Conservation (phyloP, 371 early-diverging fungal genomes). For the Apophysomyces variabilis region DNA sequence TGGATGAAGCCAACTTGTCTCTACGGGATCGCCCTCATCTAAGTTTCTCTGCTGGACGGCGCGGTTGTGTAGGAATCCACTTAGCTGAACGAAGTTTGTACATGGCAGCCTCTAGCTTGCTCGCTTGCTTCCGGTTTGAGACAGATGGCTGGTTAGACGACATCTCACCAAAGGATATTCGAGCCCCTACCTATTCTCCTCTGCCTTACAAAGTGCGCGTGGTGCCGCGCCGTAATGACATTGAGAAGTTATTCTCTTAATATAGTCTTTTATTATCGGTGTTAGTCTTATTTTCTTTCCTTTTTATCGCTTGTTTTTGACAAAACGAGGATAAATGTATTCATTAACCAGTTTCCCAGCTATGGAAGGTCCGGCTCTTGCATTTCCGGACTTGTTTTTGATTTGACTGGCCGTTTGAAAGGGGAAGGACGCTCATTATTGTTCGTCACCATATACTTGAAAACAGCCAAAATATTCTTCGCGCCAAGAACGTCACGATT, state of each 20-base stretch:
- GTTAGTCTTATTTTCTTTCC: neutral
- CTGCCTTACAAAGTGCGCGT: conserved; percentile 31
- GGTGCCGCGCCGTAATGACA: conserved; percentile 32
- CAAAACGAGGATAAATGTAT: neutral
- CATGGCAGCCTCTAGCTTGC: conserved; percentile 37
- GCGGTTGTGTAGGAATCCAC: conserved; percentile 57
- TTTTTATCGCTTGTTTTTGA: neutral
- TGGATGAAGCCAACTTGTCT: conserved; percentile 22
- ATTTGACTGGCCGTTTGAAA: too few relatives aligned
- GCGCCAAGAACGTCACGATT: too few relatives aligned
- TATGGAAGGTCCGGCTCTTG: too few relatives aligned
- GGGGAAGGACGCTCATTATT: too few relatives aligned
- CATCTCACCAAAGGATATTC: conserved; percentile 26
- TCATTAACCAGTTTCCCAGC: too few relatives aligned
- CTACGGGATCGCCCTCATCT: conserved; percentile 47
- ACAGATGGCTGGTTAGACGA: conserved; percentile 25
- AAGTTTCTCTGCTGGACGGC: conserved; percentile 52
- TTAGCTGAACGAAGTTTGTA: conserved; percentile 53
- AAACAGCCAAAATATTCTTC: too few relatives aligned
- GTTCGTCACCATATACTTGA: too few relatives aligned
- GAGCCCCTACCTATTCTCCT: conserved; percentile 34
- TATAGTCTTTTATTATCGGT: neutral
- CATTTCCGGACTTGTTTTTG: too few relatives aligned
- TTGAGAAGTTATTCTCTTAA: conserved; percentile 17
- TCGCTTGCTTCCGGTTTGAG: conserved; percentile 46